Conservation (phyloP, 2,329 filamentous ascomycete species). For the Xylariaceae sp. region DNA sequence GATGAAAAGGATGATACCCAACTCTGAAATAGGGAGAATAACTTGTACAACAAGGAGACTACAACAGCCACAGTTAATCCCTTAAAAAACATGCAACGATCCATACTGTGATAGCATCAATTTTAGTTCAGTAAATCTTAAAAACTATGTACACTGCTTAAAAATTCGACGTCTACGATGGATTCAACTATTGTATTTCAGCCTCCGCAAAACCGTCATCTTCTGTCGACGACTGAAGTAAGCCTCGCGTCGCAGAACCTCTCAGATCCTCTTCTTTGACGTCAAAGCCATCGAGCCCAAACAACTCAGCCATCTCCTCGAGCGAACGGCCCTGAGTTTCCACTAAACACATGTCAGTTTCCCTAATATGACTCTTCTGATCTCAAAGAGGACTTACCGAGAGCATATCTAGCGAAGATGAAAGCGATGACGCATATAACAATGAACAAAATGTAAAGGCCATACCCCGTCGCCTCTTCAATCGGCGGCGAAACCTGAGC, state of each 20-base stretch:
- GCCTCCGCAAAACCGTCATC: too few relatives aligned
- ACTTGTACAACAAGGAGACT: too few relatives aligned
- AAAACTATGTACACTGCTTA: too few relatives aligned
- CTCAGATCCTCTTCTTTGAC: conserved; percentile 10
- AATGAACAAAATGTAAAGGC: conserved; percentile 25
- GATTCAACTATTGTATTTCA: too few relatives aligned
- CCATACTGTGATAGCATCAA: too few relatives aligned
- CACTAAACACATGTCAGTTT: conserved; percentile 3
- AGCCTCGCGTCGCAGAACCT: conserved; percentile 15
- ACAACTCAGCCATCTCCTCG: conserved; percentile 25
- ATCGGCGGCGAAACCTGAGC: conserved; percentile 26
- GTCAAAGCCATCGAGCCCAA: conserved; percentile 14
- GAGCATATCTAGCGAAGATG: conserved; percentile 25
- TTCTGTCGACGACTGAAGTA: too few relatives aligned
- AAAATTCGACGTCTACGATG: too few relatives aligned
- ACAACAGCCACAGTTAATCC: too few relatives aligned
- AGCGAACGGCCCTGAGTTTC: conserved; percentile 14
- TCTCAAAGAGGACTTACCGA: conserved; percentile 14
- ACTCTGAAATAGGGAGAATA: too few relatives aligned
- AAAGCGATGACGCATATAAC: conserved; percentile 26
- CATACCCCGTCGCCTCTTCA: conserved; percentile 24
- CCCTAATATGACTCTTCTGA: not conserved
- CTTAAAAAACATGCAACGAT: too few relatives aligned
- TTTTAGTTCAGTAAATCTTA: too few relatives aligned
- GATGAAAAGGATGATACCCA: too few relatives aligned